Percentiles rank a stretch among this genome's conserved stretches.
These are phyloP conservation scores for Phytophthora pinifolia DNA, from an alignment of 352 stramenopile genomes.

Conservation along the genomic window DNA sequence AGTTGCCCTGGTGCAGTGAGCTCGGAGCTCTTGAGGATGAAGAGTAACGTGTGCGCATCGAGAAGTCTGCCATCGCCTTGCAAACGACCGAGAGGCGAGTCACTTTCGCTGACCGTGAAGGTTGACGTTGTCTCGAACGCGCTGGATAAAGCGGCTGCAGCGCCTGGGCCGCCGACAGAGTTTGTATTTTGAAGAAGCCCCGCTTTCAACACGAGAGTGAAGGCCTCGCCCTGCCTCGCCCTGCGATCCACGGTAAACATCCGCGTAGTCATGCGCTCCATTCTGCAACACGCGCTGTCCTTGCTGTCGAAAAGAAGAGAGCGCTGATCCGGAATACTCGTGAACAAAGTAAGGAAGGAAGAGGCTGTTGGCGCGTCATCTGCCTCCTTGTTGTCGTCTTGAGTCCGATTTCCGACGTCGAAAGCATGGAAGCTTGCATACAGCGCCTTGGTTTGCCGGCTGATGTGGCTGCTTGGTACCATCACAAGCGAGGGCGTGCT, in stretches of 20 bases:
- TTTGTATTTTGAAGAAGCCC: slow-evolving; percentile 45
- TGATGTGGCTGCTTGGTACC: slow-evolving; percentile 43
- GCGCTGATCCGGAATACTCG: slow-evolving; percentile 38
- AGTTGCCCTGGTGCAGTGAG: background rate
- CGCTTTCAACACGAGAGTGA: slow-evolving; percentile 42
- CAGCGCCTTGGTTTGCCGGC: slow-evolving; percentile 32
- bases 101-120: slow-evolving; percentile 16
- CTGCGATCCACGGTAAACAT: slow-evolving; percentile 43
- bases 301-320: slow-evolving; percentile 23
- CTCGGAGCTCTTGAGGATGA: slow-evolving; percentile 34
- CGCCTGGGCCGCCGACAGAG: slow-evolving; percentile 32
- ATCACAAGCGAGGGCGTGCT: slow-evolving; percentile 37
- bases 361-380: background rate
- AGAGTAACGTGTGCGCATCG: slow-evolving; percentile 45
- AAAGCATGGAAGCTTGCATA: slow-evolving; percentile 43
- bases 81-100: background rate
- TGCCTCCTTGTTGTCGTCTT: too few relatives aligned
- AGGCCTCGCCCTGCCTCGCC: slow-evolving; percentile 11
- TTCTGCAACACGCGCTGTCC: slow-evolving; percentile 30
- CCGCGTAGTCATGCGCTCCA: slow-evolving; percentile 43
- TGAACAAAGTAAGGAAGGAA: slow-evolving; percentile 44
- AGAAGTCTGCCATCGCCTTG: background rate
- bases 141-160: slow-evolving; percentile 31
- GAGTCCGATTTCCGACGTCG: slow-evolving; percentile 25
- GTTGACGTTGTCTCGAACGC: slow-evolving; percentile 17